Conservation (phyloP, 192 early-diverging fungal species). For the Dissophora ornata region DNA sequence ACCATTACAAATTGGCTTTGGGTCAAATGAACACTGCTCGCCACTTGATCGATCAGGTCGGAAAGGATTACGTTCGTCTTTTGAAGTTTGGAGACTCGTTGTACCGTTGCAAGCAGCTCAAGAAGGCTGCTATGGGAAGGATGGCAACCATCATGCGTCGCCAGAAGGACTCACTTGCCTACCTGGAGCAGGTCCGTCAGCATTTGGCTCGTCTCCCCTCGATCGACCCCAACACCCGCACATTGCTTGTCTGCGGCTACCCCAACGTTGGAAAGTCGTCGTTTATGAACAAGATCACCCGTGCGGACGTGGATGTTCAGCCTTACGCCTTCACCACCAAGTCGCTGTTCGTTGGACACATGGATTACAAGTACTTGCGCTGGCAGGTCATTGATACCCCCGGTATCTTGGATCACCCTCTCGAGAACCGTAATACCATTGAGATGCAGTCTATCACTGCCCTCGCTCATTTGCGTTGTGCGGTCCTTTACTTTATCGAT, state of each 20-base stretch:
- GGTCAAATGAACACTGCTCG: conserved; percentile 98
- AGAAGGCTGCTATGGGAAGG: conserved; percentile 95
- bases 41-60: conserved; percentile 96
- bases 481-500: conserved; percentile 98
- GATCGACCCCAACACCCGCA: conserved; percentile 99
- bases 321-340: conserved; percentile 99
- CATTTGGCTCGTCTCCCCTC: conserved; percentile 98
- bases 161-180: conserved; percentile 96
- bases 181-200: conserved; percentile 99
- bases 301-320: conserved; percentile 99
- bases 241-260: conserved; percentile 98
- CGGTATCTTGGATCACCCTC: conserved; percentile 98
- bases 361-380: conserved; percentile 99
- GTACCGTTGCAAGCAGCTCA: conserved; percentile 99
- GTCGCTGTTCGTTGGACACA: conserved; percentile 99
- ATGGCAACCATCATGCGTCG: conserved; percentile 99
- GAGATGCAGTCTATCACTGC: conserved; percentile 99
- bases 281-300: conserved; percentile 99
- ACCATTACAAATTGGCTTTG: conserved; percentile 99
- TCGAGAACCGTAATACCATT: conserved; percentile 99
- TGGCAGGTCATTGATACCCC: conserved; percentile 99
- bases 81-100: conserved; percentile 99
- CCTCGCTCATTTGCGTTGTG: conserved; percentile 95
- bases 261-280: conserved; percentile 99
- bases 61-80: conserved; percentile 96